phyloP scores from a whole-genome alignment of 2,329 filamentous ascomycete species.

The Penicillium freii region DNA sequence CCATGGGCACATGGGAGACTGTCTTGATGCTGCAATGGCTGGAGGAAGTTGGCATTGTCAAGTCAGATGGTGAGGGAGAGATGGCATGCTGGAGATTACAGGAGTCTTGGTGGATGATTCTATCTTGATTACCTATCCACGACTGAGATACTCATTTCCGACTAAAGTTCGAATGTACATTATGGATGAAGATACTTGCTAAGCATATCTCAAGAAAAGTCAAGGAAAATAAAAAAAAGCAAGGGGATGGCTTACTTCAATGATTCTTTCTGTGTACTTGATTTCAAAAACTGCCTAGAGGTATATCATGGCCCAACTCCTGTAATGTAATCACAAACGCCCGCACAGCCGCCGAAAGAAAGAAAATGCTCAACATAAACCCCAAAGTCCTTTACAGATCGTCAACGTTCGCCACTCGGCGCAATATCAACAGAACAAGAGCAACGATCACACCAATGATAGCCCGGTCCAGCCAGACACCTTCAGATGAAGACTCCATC shows the following conservation, averaged over 20 bases:
- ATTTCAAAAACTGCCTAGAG: slow-evolving; percentile 3
- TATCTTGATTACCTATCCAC: slow-evolving; percentile 12
- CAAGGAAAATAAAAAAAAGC: not conserved
- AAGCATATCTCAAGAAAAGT: not conserved
- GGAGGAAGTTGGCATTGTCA: slow-evolving; percentile 25
- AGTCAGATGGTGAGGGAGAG: slow-evolving; percentile 11
- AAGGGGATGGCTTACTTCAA: not conserved
- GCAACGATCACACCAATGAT: slow-evolving; percentile 72
- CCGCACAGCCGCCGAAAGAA: not conserved
- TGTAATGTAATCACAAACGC: slow-evolving; percentile 1
- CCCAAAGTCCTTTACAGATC: slow-evolving; percentile 15
- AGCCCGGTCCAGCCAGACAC: slow-evolving; percentile 75
- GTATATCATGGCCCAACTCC: slow-evolving; percentile 4
- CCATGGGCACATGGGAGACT: slow-evolving; percentile 45
- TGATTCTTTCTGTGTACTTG: not conserved
- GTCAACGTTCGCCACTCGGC: slow-evolving; percentile 41
- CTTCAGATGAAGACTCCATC: slow-evolving; percentile 43
- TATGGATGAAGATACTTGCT: not conserved
- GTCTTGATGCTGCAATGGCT: slow-evolving; percentile 44
- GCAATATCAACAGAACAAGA: slow-evolving; percentile 66
- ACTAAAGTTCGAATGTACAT: not conserved
- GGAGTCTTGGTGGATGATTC: slow-evolving; percentile 46
- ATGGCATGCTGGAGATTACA: slow-evolving; percentile 33
- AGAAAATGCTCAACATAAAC: not conserved
- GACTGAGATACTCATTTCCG: too few relatives aligned